Conservation (phyloP, 2,329 filamentous ascomycete genomes). For the Aspergillus tamarii region DNA sequence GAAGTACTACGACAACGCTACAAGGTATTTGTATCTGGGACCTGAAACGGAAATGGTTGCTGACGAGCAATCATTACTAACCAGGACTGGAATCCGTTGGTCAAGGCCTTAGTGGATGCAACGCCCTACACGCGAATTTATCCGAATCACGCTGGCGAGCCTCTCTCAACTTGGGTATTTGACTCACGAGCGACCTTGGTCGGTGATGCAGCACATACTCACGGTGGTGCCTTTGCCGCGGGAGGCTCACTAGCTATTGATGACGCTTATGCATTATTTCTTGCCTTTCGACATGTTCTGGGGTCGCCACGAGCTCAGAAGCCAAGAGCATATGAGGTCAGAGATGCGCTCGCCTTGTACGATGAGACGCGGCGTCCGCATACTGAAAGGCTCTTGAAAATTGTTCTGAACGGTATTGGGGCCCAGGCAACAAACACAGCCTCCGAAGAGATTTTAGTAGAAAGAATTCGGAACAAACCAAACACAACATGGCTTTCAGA, state of each 20-base stretch:
- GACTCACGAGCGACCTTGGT: constrained; percentile 32
- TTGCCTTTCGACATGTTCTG: constrained; percentile 44
- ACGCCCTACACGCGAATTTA: constrained; percentile 47
- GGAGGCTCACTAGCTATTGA: constrained; percentile 36
- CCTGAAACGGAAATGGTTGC: not conserved
- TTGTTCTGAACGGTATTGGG: constrained; percentile 33
- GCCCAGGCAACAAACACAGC: constrained; percentile 20
- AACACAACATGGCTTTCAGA: constrained; percentile 52
- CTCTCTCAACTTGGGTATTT: constrained; percentile 49
- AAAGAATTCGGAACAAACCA: constrained; percentile 39
- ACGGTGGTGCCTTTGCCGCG: constrained; percentile 36
- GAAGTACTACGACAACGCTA: constrained; percentile 38
- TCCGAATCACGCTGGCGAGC: constrained; percentile 48
- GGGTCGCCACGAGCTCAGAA: constrained; percentile 18
- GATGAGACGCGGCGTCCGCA: constrained; percentile 49
- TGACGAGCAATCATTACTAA: constrained; percentile 20
- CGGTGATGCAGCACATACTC: constrained; percentile 35
- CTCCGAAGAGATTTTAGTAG: constrained; percentile 44
- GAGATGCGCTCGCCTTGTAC: constrained; percentile 43
- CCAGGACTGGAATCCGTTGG: constrained; percentile 48
- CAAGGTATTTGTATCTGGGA: constrained; percentile 15
- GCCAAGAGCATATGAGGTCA: constrained; percentile 18
- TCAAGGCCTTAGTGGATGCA: constrained; percentile 45
- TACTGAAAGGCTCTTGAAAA: constrained; percentile 40
- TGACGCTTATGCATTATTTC: constrained; percentile 46